Percentiles rank a stretch among this genome's conserved stretches.
Evolutionary conservation across 164 flowering plant genomes (phyloP).

Genomic region (Umbellularia californica): DNA sequence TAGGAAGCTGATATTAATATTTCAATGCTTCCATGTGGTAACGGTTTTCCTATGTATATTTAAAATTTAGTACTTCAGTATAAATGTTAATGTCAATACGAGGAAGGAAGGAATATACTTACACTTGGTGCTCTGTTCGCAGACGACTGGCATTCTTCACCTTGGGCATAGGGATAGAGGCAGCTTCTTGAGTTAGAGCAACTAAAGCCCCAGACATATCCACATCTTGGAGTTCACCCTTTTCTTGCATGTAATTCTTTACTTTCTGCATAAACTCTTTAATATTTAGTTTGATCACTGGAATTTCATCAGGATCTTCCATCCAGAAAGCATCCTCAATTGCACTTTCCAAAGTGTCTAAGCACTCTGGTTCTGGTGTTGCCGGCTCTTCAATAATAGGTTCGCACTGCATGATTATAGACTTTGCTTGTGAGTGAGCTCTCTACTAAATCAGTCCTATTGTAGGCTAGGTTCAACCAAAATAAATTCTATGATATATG

Average conservation of each 20-base stretch:
- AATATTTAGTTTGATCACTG: slow-evolving; percentile 65
- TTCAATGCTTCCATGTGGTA: background rate
- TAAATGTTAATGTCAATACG: background rate
- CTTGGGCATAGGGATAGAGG: slow-evolving; percentile 52
- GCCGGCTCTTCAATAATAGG: too few species aligned
- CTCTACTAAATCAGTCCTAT: too few species aligned
- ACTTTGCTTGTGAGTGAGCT: too few species aligned
- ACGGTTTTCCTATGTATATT: background rate
- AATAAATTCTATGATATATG: too few species aligned
- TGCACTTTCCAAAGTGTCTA: slow-evolving; percentile 20
- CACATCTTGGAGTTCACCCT: slow-evolving; percentile 56
- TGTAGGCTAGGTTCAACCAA: too few species aligned
- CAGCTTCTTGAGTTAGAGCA: slow-evolving; percentile 42
- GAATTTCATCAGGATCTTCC: slow-evolving; percentile 78
- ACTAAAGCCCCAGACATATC: slow-evolving; percentile 72
- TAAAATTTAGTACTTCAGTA: too few species aligned
- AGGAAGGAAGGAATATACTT: slow-evolving; percentile 9
- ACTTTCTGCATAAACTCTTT: slow-evolving; percentile 59
- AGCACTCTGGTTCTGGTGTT: too few species aligned
- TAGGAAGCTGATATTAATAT: background rate
- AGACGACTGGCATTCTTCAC: slow-evolving; percentile 47
- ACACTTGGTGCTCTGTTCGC: slow-evolving; percentile 62
- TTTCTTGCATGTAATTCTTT: slow-evolving; percentile 55
- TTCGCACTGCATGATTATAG: too few species aligned
- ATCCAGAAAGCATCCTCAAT: slow-evolving; percentile 50